Conservation (phyloP, 352 stramenopile species). For the Phytophthora foliorum region DNA sequence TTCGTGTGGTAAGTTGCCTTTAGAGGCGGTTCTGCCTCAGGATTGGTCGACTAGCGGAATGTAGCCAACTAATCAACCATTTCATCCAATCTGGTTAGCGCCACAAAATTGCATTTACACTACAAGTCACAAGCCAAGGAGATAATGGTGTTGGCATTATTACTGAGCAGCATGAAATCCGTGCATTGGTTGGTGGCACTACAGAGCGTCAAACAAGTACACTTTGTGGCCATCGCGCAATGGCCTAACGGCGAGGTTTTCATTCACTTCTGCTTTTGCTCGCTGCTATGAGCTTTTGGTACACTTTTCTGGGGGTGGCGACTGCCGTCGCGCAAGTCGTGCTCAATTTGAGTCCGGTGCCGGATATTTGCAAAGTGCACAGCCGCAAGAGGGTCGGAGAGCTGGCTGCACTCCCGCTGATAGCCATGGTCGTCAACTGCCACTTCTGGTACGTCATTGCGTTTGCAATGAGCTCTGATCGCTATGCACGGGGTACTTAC, state of each 20-base stretch:
- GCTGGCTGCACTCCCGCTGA: conserved; percentile 24
- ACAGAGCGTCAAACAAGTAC: not conserved
- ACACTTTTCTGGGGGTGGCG: conserved; percentile 25
- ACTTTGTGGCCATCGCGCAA: not conserved
- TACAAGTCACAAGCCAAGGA: not conserved
- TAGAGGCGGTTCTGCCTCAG: too few relatives aligned
- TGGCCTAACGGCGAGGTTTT: too few relatives aligned
- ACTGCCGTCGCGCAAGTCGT: conserved; percentile 27
- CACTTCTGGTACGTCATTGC: conserved; percentile 29
- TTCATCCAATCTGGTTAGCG: not conserved
- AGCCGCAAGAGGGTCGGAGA: conserved; percentile 20
- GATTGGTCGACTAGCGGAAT: conserved; percentile 13
- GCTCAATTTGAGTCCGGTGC: conserved; percentile 30
- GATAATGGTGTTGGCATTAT: not conserved
- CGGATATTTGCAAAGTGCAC: conserved; percentile 28
- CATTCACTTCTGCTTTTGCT: conserved; percentile 20
- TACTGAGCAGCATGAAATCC: conserved; percentile 6
- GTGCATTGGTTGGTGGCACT: conserved; percentile 18
- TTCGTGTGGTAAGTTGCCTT: not conserved
- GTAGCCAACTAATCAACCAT: conserved; percentile 25
- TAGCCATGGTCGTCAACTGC: conserved; percentile 32
- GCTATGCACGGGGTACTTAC: not conserved
- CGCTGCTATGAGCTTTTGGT: conserved; percentile 19
- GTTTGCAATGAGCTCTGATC: not conserved
- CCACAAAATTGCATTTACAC: not conserved